Percentiles rank a stretch among this genome's conserved stretches.
Evolutionary conservation across 495 filamentous ascomycete genomes (phyloP).

Genomic region (Penicillium canariense): DNA sequence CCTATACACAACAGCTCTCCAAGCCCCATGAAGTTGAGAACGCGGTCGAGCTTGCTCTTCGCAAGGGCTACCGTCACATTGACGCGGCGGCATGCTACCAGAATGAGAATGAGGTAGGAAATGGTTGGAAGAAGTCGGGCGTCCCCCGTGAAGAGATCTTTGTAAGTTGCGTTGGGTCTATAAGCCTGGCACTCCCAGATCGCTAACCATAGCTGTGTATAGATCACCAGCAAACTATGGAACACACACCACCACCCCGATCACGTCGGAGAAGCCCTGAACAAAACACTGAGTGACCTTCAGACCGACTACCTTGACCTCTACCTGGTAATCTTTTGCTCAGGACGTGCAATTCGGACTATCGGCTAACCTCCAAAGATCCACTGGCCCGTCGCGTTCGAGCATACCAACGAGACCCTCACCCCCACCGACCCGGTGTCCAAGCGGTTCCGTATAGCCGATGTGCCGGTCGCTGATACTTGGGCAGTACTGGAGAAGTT

Average conservation of each 20-base stretch:
- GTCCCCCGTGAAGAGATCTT: conserved; percentile 43
- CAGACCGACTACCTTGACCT: conserved; percentile 46
- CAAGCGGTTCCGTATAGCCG: conserved; percentile 35
- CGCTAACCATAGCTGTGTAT: not conserved
- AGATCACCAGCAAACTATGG: conserved; percentile 46
- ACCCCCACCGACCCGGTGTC: conserved; percentile 33
- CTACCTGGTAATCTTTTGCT: conserved; percentile 41
- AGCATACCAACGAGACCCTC: conserved; percentile 59
- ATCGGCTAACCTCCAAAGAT: conserved; percentile 22
- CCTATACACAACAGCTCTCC: conserved; percentile 35
- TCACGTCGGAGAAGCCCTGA: conserved; percentile 37
- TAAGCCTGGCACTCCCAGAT: not conserved
- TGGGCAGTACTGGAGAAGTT: conserved; percentile 75
- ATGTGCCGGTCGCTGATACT: conserved; percentile 40
- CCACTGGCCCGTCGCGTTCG: conserved; percentile 50
- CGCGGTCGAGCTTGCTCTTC: conserved; percentile 48
- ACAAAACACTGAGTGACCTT: conserved; percentile 43
- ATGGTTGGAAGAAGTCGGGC: conserved; percentile 42
- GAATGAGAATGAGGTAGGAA: conserved; percentile 46
- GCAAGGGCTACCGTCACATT: conserved; percentile 48
- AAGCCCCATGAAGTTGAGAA: conserved; percentile 48
- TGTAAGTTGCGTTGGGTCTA: conserved; percentile 23
- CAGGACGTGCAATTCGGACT: not conserved
- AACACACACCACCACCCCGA: conserved; percentile 45
- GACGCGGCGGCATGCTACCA: conserved; percentile 37